phyloP scores from a whole-genome alignment of 352 stramenopile genomes.

The Phytophthora rubi region DNA sequence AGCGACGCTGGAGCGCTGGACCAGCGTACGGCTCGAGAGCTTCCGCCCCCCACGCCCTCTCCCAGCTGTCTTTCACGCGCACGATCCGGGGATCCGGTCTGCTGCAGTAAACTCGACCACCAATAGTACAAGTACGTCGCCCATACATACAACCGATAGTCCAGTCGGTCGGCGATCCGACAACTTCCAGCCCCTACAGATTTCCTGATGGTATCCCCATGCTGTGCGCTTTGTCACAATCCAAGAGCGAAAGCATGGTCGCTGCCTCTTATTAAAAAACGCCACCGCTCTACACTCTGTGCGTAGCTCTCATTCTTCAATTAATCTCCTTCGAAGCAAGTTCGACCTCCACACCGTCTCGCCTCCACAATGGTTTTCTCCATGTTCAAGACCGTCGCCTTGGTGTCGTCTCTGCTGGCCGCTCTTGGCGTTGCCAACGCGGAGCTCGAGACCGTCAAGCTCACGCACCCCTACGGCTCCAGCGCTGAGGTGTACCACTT shows the following conservation, averaged over 20 bases:
- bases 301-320: constrained; percentile 22
- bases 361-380: constrained; percentile 21
- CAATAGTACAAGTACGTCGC: neutral
- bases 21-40: too few relatives aligned
- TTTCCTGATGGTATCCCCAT: constrained; percentile 30
- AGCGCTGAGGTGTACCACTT: constrained; percentile 63
- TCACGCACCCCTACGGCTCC: constrained; percentile 61
- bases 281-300: neutral
- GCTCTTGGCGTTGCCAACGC: constrained; percentile 25
- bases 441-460: constrained; percentile 50
- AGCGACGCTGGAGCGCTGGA: too few relatives aligned
- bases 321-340: constrained; percentile 27
- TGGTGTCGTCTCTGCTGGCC: constrained; percentile 28
- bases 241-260: neutral
- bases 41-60: constrained; percentile 1
- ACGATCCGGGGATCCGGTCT: neutral
- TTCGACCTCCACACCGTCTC: neutral
- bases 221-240: constrained; percentile 25
- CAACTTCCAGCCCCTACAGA: constrained; percentile 26
- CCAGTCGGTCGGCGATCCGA: constrained; percentile 17
- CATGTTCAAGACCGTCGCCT: constrained; percentile 26
- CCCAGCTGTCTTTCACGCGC: constrained; percentile 19
- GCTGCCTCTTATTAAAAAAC: neutral
- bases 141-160: constrained; percentile 10
- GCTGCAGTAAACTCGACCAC: constrained; percentile 1